Evolutionary conservation across 2,329 filamentous ascomycete species (phyloP), one percentile per base, ranked within the genome.

Genomic region (Cercospora beticola): DNA sequence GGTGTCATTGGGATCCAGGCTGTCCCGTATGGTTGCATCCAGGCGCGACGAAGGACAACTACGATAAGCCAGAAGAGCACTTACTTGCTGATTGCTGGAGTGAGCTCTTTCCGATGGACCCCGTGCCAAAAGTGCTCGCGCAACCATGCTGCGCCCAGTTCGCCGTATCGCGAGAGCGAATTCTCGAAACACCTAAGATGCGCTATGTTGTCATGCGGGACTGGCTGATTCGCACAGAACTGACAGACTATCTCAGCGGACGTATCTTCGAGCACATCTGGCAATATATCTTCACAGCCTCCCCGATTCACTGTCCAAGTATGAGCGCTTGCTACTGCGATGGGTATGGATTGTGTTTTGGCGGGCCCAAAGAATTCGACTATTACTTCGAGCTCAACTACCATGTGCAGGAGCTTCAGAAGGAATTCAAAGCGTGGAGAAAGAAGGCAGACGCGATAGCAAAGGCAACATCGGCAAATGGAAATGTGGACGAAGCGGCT

Each of bases 111-210:
- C 83, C 84, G 1, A 71, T 81, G 5, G 82, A 84, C 62, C 78
- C 79, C 10, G 78, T 85, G 1, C 84, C 84, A 0, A 72, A 74
- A 1, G 83, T 87, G 0, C 81, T 90, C 0, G 83, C 86, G 1
- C 87, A 89, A 71, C 85, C 88, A 3, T 90, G 88, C 76, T 90
- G 88, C 74, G 86, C 86, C 2, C 88, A 90, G 72, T 90, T 90
- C 73, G 88, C 87, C 8, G 78, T 90, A 3, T 86, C 85, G 6
- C 79, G 84, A 2, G 86, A 88, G 52, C 83, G 86, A 3, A 87
- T 90, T 63, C 83, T 80, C 9, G 79, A 83, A 1, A 83, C 86
- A 36, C 86, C 86, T 1, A 81, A 83, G 62, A 80, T 82, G 26
- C 82, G 84, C 57, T 89, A 86, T 74, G 79, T 86, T 21, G 85